Percentiles rank a stretch among this genome's conserved stretches.
phyloP scores from a whole-genome alignment of 441 rosid species.

The Erysimum cheiri region DNA sequence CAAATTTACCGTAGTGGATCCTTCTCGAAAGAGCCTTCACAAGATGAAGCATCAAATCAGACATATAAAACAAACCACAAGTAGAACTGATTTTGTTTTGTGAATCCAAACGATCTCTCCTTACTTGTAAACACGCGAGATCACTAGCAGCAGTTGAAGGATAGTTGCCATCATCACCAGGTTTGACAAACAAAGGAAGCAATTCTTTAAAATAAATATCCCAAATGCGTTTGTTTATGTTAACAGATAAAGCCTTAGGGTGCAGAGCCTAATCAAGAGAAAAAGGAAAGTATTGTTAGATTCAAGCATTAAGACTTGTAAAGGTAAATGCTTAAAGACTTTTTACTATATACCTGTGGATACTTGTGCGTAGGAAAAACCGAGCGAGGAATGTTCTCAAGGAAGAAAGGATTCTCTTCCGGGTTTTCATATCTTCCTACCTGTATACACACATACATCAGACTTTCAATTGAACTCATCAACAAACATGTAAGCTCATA shows the following conservation, averaged over 20 bases:
- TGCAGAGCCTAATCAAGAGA: conserved; percentile 57
- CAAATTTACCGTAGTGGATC: conserved; percentile 86
- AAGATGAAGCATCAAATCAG: conserved; percentile 19
- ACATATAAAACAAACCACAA: conserved; percentile 2
- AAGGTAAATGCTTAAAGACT: conserved; percentile 1
- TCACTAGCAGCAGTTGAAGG: conserved; percentile 71
- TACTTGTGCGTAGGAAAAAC: conserved; percentile 48
- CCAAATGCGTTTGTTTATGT: conserved; percentile 70
- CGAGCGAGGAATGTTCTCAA: conserved; percentile 56
- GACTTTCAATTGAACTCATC: background rate
- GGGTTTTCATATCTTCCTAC: conserved; percentile 79
- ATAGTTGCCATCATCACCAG: conserved; percentile 82
- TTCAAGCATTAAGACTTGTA: background rate
- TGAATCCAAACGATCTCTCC: background rate
- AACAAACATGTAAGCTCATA: conserved; percentile 9
- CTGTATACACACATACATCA: conserved; percentile 41
- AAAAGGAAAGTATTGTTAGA: background rate
- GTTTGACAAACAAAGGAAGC: conserved; percentile 72
- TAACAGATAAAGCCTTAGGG: conserved; percentile 62
- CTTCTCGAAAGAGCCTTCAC: conserved; percentile 82
- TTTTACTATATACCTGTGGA: conserved; percentile 51
- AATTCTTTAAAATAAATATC: conserved; percentile 65
- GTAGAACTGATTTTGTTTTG: background rate
- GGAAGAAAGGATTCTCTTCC: conserved; percentile 87
- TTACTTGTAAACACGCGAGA: conserved; percentile 79